phyloP scores from a whole-genome alignment of 2,329 filamentous ascomycete genomes.

The Fusarium miscanthi region DNA sequence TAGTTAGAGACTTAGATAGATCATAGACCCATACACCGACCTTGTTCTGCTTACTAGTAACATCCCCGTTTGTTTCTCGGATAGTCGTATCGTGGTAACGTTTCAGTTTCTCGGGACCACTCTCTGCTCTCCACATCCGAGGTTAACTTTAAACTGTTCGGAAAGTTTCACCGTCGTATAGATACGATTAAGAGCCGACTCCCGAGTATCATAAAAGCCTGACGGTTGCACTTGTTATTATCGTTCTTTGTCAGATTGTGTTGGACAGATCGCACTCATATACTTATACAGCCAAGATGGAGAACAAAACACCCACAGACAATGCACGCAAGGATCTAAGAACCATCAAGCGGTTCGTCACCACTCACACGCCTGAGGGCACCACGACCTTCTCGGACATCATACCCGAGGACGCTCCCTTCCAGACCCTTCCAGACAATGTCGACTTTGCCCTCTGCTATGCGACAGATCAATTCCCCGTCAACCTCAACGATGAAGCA shows the following conservation, averaged over 20 bases:
- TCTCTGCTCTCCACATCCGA: not conserved
- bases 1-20: not conserved
- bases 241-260: accelerated
- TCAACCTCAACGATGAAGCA: not conserved
- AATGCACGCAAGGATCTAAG: not conserved
- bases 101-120: not conserved
- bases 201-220: accelerated
- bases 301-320: not conserved
- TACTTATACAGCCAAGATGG: not conserved
- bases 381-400: not conserved
- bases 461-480: not conserved
- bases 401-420: not conserved
- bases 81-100: too few relatives aligned
- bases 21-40: too few relatives aligned
- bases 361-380: not conserved
- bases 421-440: not conserved
- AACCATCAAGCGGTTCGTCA: not conserved
- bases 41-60: too few relatives aligned
- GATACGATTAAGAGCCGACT: not conserved
- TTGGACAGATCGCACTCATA: not conserved
- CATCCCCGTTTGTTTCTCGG: too few relatives aligned
- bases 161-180: too few relatives aligned
- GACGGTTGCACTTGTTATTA: accelerated
- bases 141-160: not conserved
- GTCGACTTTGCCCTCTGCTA: conserved; percentile 2